phyloP scores from a whole-genome alignment of 2,329 filamentous ascomycete species.

The Chalaropsis ovoidea region DNA sequence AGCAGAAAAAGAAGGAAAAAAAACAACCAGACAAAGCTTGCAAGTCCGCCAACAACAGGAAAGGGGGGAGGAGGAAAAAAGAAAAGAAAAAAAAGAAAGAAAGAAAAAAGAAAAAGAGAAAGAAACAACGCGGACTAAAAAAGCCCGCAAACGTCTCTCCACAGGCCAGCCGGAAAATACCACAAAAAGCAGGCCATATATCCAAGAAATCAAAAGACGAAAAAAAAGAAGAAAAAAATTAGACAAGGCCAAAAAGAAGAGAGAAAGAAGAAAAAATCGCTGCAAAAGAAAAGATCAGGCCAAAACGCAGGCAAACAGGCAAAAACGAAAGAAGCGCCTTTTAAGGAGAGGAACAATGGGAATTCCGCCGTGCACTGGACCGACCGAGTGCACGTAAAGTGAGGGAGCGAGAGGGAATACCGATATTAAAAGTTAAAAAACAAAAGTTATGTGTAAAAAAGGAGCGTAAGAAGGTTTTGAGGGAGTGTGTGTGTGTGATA shows the following conservation, averaged over 20 bases:
- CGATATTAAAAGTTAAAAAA: constrained; percentile 19
- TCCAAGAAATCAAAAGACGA: not conserved
- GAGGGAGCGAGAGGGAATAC: not conserved
- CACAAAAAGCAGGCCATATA: not conserved
- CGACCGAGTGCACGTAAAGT: not conserved
- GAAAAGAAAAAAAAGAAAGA: constrained; percentile 9
- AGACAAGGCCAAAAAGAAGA: no score
- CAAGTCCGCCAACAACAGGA: not conserved
- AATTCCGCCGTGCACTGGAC: no score
- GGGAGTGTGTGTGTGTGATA: no score
- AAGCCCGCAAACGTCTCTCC: not conserved
- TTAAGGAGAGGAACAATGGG: not conserved
- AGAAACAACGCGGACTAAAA: not conserved
- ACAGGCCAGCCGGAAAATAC: not conserved
- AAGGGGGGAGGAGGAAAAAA: no score
- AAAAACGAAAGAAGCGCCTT: not conserved
- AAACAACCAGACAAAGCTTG: constrained; percentile 4
- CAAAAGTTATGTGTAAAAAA: constrained; percentile 16
- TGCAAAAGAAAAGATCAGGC: constrained; percentile 8
- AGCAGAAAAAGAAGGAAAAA: not conserved
- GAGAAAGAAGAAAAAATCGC: constrained; percentile 4
- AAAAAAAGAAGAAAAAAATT: not conserved
- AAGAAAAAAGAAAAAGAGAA: no score
- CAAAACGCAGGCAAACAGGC: not conserved
- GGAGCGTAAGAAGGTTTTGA: constrained; percentile 16